These are phyloP conservation scores for Pinus albicaulis DNA, from an alignment of 75 land plant genomes.

Conservation along the genomic window DNA sequence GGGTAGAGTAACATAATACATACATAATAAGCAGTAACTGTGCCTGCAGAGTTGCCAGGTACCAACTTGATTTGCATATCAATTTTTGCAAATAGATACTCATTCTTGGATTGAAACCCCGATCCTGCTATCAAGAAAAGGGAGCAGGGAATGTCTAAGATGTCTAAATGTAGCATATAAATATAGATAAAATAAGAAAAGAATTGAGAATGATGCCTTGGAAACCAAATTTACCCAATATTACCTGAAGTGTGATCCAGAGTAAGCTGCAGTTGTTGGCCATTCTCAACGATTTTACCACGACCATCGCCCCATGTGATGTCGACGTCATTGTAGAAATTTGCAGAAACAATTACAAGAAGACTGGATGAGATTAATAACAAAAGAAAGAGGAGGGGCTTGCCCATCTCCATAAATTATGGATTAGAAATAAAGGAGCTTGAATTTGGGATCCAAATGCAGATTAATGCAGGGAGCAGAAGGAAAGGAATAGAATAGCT, in stretches of 20 bases:
- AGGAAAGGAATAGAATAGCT: too few species aligned
- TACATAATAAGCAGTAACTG: constrained; percentile 58
- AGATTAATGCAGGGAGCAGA: too few species aligned
- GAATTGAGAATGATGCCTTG: not conserved
- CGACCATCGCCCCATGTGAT: constrained; percentile 30
- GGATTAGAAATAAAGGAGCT: too few species aligned
- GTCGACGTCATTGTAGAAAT: constrained; percentile 25
- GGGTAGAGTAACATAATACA: not conserved
- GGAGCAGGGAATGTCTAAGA: not conserved
- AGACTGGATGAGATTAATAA: too few species aligned
- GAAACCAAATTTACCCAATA: too few species aligned
- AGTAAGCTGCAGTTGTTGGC: constrained; percentile 20
- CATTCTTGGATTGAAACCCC: constrained; percentile 61
- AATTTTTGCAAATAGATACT: constrained; percentile 67
- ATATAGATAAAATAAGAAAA: not conserved
- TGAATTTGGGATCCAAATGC: too few species aligned
- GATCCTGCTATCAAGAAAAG: constrained; percentile 26
- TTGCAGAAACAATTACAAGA: not conserved
- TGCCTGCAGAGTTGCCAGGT: constrained; percentile 69
- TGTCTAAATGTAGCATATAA: too few species aligned
- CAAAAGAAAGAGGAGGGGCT: too few species aligned
- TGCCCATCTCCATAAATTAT: too few species aligned
- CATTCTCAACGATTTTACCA: constrained; percentile 24
- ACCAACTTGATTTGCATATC: constrained; percentile 75
- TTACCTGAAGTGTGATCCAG: constrained; percentile 34